A percentile compares a stretch with the other conserved stretches of the same genome.
These are phyloP conservation scores for Mycena galericulata DNA, from an alignment of 768 basidiomycete genomes.

Conservation along the genomic window DNA sequence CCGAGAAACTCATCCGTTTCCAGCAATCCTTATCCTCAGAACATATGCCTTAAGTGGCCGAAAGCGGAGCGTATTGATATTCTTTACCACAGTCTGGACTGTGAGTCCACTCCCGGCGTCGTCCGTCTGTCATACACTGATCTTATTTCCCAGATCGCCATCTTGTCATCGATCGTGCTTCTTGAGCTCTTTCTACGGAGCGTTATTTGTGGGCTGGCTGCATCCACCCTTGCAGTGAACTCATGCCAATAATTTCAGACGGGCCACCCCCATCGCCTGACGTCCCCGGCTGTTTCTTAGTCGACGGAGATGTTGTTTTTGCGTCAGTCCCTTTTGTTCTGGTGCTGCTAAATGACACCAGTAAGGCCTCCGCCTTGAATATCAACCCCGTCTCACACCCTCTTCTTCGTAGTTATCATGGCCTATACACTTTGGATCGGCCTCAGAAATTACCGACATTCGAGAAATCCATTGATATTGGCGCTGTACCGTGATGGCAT, in stretches of 20 bases:
- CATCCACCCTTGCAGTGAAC: not conserved
- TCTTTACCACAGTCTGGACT: slow-evolving; percentile 22
- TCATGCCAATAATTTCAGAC: slow-evolving; percentile 3
- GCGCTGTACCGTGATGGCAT: slow-evolving; percentile 41
- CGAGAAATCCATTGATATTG: slow-evolving; percentile 35
- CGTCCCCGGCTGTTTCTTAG: slow-evolving; percentile 26
- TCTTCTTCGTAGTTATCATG: slow-evolving; percentile 38
- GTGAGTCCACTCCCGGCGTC: not conserved
- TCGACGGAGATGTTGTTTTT: slow-evolving; percentile 21
- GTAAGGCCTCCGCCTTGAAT: not conserved
- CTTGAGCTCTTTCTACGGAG: slow-evolving; percentile 15
- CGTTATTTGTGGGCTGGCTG: slow-evolving; percentile 21
- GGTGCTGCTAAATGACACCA: slow-evolving; percentile 29
- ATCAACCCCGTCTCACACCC: not conserved
- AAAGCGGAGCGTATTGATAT: slow-evolving; percentile 14
- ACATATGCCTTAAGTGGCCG: slow-evolving; percentile 32
- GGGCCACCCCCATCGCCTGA: slow-evolving; percentile 21
- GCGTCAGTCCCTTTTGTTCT: slow-evolving; percentile 17
- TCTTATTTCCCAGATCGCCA: slow-evolving; percentile 4
- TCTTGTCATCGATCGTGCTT: slow-evolving; percentile 17
- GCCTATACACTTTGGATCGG: slow-evolving; percentile 39
- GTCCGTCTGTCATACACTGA: not conserved
- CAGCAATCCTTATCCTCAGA: slow-evolving; percentile 29
- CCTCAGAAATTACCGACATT: slow-evolving; percentile 36
- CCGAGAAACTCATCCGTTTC: not conserved